Evolutionary conservation across 208 protist genomes (phyloP).

Genomic region (Leptomonas pyrrhocoris): DNA sequence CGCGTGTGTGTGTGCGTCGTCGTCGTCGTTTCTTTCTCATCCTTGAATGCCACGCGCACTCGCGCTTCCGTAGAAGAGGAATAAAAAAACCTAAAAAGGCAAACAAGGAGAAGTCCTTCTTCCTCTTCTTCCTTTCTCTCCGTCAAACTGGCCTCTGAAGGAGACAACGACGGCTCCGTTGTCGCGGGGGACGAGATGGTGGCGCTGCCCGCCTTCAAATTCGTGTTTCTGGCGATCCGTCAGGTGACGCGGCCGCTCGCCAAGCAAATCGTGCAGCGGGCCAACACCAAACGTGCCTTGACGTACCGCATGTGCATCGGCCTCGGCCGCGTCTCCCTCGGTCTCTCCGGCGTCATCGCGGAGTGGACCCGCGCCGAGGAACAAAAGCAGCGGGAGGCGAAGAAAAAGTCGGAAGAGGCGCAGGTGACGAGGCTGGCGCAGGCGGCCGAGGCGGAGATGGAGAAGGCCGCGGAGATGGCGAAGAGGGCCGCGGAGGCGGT

Average conservation of each 20-base stretch:
- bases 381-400: slow-evolving; percentile 32
- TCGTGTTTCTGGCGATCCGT: slow-evolving; percentile 75
- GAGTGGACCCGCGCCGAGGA: slow-evolving; percentile 66
- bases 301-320: slow-evolving; percentile 76
- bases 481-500: slow-evolving; percentile 24
- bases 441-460: slow-evolving; percentile 20
- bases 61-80: neutral
- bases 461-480: slow-evolving; percentile 15
- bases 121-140: neutral
- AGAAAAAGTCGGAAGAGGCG: slow-evolving; percentile 33
- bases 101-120: neutral
- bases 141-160: slow-evolving; percentile 13
- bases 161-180: neutral
- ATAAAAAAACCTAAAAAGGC: neutral
- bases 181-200: slow-evolving; percentile 53
- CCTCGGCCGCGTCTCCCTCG: slow-evolving; percentile 79
- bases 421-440: slow-evolving; percentile 25
- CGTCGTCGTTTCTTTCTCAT: too few species aligned
- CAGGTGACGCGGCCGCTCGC: slow-evolving; percentile 80
- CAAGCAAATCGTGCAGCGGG: slow-evolving; percentile 57
- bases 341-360: slow-evolving; percentile 66
- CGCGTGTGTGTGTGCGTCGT: too few species aligned
- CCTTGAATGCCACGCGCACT: too few species aligned
- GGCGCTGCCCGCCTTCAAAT: slow-evolving; percentile 73
- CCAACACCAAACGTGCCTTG: slow-evolving; percentile 52